Conservation (phyloP, 345 rosid genomes). For the Arabidopsis arenosa region DNA sequence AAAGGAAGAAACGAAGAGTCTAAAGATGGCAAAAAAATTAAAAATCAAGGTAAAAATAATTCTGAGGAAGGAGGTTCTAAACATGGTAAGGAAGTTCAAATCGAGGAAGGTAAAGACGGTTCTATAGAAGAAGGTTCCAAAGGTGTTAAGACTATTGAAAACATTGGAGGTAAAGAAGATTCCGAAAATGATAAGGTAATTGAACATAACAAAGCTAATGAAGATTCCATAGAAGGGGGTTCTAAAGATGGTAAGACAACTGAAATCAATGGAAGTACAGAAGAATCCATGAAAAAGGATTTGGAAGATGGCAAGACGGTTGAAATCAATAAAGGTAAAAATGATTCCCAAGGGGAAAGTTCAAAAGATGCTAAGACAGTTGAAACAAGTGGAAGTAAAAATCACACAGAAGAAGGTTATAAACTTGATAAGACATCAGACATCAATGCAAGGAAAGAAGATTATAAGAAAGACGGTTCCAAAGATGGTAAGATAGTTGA, state of each 20-base stretch:
- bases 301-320: too few species aligned
- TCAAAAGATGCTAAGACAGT: background rate
- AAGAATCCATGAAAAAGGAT: too few species aligned
- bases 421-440: background rate
- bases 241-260: background rate
- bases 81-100: background rate
- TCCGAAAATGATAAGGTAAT: background rate
- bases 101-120: background rate
- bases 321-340: background rate
- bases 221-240: background rate
- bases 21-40: background rate
- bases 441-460: background rate
- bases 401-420: background rate
- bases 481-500: background rate
- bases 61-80: background rate
- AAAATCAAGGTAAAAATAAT: background rate
- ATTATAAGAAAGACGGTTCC: background rate
- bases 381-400: background rate
- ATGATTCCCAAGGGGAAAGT: background rate
- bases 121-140: background rate
- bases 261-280: too few species aligned
- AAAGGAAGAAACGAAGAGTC: background rate
- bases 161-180: background rate
- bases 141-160: background rate
- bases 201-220: constrained; percentile 3